These are phyloP conservation scores for Dendrobium chrysotoxum DNA, from an alignment of 106 monocot species.

Conservation along the genomic window DNA sequence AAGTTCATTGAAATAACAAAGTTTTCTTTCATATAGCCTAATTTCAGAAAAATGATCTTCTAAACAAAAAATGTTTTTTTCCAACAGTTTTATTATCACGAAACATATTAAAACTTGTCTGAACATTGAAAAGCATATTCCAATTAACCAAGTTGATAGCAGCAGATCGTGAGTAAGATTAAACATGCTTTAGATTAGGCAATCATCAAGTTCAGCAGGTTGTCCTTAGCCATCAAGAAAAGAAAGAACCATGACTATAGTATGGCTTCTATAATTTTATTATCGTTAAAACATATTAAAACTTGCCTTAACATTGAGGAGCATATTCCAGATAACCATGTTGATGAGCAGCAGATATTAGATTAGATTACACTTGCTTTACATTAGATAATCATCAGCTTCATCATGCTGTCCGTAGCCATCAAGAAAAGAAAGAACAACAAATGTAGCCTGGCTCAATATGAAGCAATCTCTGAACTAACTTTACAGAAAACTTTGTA, in stretches of 20 bases:
- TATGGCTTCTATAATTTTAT: background rate
- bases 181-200: background rate
- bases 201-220: background rate
- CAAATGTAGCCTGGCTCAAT: background rate
- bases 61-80: background rate
- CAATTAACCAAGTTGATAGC: background rate
- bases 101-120: background rate
- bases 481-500: background rate
- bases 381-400: background rate
- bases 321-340: slow-evolving; percentile 1
- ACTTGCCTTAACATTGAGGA: background rate
- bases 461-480: background rate
- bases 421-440: too few species aligned
- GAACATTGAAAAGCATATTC: background rate
- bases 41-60: background rate
- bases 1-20: background rate
- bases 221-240: too few species aligned
- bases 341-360: background rate
- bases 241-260: background rate
- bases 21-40: background rate
- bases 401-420: too few species aligned
- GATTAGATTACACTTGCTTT: background rate
- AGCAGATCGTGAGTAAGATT: background rate
- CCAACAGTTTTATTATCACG: background rate
- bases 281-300: background rate